Percentiles rank a stretch among this genome's conserved stretches.
Evolutionary conservation across 1,284 basidiomycete species (phyloP).

Genomic region (Rhodotorula sp.): DNA sequence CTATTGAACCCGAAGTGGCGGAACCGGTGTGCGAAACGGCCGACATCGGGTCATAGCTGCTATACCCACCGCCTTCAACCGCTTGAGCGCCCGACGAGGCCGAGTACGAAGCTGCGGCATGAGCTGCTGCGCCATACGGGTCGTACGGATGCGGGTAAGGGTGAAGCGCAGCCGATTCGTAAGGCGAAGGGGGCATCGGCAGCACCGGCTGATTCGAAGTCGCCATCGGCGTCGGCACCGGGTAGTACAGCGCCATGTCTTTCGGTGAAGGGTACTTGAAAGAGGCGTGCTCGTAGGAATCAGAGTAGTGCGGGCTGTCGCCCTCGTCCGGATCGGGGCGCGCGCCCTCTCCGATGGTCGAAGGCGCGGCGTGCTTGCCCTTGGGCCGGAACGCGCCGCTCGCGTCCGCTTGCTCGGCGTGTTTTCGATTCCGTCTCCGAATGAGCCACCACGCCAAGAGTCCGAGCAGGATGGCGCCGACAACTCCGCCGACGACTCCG

Average conservation of each 20-base stretch:
- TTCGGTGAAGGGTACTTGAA: not conserved
- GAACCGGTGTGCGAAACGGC: slow-evolving; percentile 7
- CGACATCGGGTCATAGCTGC: slow-evolving; percentile 5
- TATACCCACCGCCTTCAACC: not conserved
- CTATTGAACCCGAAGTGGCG: not conserved
- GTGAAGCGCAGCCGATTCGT: not conserved
- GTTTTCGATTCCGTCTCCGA: slow-evolving; percentile 1
- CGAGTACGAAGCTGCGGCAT: not conserved
- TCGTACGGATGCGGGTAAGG: not conserved
- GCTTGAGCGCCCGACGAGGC: not conserved
- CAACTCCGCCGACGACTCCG: slow-evolving; percentile 30
- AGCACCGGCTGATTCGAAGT: not conserved
- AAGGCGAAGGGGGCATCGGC: not conserved
- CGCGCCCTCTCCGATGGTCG: not conserved
- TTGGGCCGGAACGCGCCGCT: not conserved
- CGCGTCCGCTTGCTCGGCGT: slow-evolving; percentile 10
- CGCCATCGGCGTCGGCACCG: not conserved
- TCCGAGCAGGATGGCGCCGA: slow-evolving; percentile 18
- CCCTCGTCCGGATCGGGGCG: not conserved
- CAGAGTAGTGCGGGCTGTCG: slow-evolving; percentile 1
- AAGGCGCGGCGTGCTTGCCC: not conserved
- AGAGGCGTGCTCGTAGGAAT: slow-evolving; percentile 4
- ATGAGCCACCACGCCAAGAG: slow-evolving; percentile 29
- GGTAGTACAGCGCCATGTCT: not conserved
- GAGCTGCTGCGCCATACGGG: slow-evolving; percentile 2